Base-by-base conservation (phyloP, 2,329 filamentous ascomycete species). In the Tolypocladium ophioglossoides region DNA sequence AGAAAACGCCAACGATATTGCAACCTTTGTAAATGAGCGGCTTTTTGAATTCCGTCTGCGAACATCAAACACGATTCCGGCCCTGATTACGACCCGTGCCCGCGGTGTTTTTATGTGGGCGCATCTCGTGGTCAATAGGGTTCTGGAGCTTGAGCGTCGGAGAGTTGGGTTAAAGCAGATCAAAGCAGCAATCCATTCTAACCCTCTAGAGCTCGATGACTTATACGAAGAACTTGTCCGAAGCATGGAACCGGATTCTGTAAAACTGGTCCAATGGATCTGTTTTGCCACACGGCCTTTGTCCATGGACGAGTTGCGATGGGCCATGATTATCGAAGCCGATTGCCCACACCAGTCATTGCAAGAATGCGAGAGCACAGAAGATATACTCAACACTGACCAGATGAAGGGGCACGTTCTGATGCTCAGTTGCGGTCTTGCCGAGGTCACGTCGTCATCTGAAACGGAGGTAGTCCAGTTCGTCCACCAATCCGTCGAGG, bases 101-200 rank as follows among this genome's bases (percentile, higher is more conserved):
- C 22, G 51, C 0, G 69, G 70, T 2, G 55, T 72, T 7, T 73
- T 72, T 50, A 56, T 70, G 27, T 73, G 71, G 71, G 68, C 66
- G 0, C 50, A 35, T n/a, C 60, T 73, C 12, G 66, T 69, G 0
- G 57, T 64, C 4, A 41, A 59, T 0, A 47, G 39, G 18, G 61
- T 61, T 12, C 30, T 64, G 1, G 7, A 55, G 0, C 58, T 67
- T 12, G 47, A 62, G 1, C 32, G 27, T 0, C 30, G 58, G 4
- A 61, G 62, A 1, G 32, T 35, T 3, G 24, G 22, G 1, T 4
- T 52, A 12, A 11, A 41, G 1, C 50, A n/a, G 22, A 69, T 71
- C 7, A 46, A 63, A 56, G n/a, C 3, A 1, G 56, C 47, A 22
- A 55, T 69, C 38, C 3, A 51, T 8, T 20, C 44, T 9, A 55